Base-by-base conservation (phyloP, 140 eudicot species). In the Ambrosia hybrid region DNA sequence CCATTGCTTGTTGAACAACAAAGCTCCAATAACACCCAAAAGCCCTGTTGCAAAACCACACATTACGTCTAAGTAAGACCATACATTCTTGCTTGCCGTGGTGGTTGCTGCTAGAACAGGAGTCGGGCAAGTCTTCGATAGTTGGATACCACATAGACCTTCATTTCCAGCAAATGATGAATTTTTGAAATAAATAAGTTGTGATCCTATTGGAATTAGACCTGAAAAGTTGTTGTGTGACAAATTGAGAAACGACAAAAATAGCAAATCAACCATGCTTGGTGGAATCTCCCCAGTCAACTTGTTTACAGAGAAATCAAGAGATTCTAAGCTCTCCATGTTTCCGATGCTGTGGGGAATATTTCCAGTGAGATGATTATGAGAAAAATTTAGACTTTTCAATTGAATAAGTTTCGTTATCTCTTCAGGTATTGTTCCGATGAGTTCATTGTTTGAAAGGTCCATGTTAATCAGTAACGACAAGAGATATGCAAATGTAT, bases 201-300 rank as follows among this genome's bases (percentile, higher is more conserved):
- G n/a, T n/a, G n/a, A n/a, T 41, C 48, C 48, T 0, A 8, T 4
- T 41, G 48, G 48, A 41, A 41, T 41, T 41, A 5, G 51, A 6
- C 51, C 51, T 8, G 51, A 46, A 13, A 46, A 46, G 10, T 46
- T 46, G 51, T 46, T 46, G 51, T 46, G 51, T 6, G 51, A 46
- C 11, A 46, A 46, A 46, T 46, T 46, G 10, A 46, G 12, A 46
- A 2, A 0, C 9, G 2, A 0, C 11, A 46, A 9, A 46, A 46
- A 46, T 4, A 2, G 1, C 51, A 46, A 46, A 5, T 46, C 10
- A 5, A 80, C 49, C 45, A 87, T 13, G 39, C 80, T 75, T 30
- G 2, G 53, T 0, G 90, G 94, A 51, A 87, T 82, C 34, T 9
- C 43, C 4, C 88, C 85, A 5, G 69, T 76, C 36, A 83, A 78